Base-by-base conservation (phyloP, 108 stramenopile genomes). In the Craspedostauros australis region DNA sequence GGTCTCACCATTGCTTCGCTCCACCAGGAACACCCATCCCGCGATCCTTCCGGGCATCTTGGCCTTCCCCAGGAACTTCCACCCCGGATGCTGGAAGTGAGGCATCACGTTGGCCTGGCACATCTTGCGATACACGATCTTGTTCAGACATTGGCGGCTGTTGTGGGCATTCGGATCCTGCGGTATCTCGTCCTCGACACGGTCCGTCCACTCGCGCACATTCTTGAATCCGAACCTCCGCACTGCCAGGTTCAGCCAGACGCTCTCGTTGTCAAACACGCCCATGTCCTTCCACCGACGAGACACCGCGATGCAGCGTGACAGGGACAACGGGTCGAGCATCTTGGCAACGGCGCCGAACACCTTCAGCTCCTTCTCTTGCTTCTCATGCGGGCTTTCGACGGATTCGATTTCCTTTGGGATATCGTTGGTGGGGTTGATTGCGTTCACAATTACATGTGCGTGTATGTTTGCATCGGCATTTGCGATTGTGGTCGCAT, bases 1-100 rank as follows among this genome's bases (percentile, higher is more conserved):
- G 14, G 88, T 85, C 70, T 90, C 88, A n/a, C 84, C 84, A 38
- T 90, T 90, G 51, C 82, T 84, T 41, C 88, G 57, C 41, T 86
- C 84, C 15, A 90, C 70, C 39, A 90, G 39, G 26, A 78, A 79
- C 15, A 71, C 76, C 88, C 88, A 90, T 11, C 64, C 80, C 50
- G 73, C 67, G n/a, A 84, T 57, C 14, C 54, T 52, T 5, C 76
- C 68, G 24, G 70, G 73, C 22, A 86, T 65, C 15, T 54, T 71
- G 5, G 72, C 63, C 22, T 65, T 66, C 9, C 84, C 88, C 14
- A 90, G 63, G 18, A 71, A 46, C 2, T 64, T 40, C 14, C 70
- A 36, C 8, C 66, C 66, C 27, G 67, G 62, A 23, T 63, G 49
- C 7, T 73, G 47, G 31, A 76, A 74, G 8, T 56, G 60, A 12